Percentiles rank a stretch among this genome's conserved stretches.
These are phyloP conservation scores for Diaporthe amygdali DNA, from an alignment of 2,329 filamentous ascomycete genomes.

Conservation along the genomic window DNA sequence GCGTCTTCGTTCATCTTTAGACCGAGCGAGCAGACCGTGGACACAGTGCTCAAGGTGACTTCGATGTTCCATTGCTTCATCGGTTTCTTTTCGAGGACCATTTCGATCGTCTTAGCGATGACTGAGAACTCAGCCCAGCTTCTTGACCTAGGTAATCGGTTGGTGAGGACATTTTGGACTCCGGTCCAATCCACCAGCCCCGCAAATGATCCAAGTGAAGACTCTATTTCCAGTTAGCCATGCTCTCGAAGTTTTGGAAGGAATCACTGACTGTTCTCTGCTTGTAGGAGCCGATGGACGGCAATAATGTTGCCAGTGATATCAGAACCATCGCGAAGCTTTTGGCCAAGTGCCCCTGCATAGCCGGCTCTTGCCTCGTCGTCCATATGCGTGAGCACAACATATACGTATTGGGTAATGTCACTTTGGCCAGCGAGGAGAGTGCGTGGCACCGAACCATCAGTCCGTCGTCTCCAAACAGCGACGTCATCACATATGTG, in stretches of 20 bases:
- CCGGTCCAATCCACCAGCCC: slow-evolving; percentile 42
- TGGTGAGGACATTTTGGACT: slow-evolving; percentile 47
- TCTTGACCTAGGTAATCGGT: slow-evolving; percentile 36
- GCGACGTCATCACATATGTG: slow-evolving; percentile 31
- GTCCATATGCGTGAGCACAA: slow-evolving; percentile 30
- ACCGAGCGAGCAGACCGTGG: slow-evolving; percentile 36
- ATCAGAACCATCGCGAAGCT: slow-evolving; percentile 35
- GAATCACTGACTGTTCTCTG: slow-evolving; percentile 30
- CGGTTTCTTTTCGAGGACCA: slow-evolving; percentile 55
- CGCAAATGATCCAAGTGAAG: slow-evolving; percentile 10
- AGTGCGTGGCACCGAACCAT: slow-evolving; percentile 33
- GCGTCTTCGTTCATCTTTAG: slow-evolving; percentile 30
- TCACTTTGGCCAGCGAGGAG: slow-evolving; percentile 37
- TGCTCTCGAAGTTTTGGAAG: background rate
- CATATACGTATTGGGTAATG: slow-evolving; percentile 34
- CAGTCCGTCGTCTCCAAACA: background rate
- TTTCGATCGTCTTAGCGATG: slow-evolving; percentile 46
- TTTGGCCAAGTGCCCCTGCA: slow-evolving; percentile 42
- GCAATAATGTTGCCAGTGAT: slow-evolving; percentile 49
- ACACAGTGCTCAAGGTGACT: slow-evolving; percentile 52
- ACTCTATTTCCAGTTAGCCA: slow-evolving; percentile 10
- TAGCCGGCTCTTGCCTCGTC: slow-evolving; percentile 42
- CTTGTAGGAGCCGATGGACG: slow-evolving; percentile 43
- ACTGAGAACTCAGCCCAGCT: slow-evolving; percentile 40
- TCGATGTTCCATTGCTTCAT: slow-evolving; percentile 67